Evolutionary conservation across 805 yeast genomes (phyloP), one percentile per base, ranked within the genome.

Genomic region (Yamadazyma takamatsuzukensis): DNA sequence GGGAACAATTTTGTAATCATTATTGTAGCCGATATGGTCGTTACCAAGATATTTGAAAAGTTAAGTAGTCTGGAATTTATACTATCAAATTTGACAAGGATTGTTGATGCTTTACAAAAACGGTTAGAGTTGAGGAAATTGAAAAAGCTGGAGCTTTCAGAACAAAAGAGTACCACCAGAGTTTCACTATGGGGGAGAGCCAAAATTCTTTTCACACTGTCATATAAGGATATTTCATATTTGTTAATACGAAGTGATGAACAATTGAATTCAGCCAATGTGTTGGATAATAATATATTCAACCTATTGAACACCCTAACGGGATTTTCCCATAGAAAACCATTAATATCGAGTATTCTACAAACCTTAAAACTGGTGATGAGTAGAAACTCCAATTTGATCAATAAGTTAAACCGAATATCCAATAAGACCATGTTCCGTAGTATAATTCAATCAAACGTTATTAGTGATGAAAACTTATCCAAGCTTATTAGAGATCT

Each of bases 21-120:
- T n/a, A 34, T 59, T n/a, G 27, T 57, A 15, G 46, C 58, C 13
- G 65, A 61, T 41, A 38, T 59, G 32, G 55, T 61, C 4, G 30
- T 61, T 15, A 40, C 32, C 12, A 52, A 53, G 29, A 34, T 52
- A 1, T 23, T 59, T 11, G 46, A 37, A 2, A 53, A 49, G 36
- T 32, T 60, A 13, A 37, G 60, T 3, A 31, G 49, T 7, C 60
- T 61, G 0, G 36, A 44, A 6, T 59, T 61, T 32, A 32, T 60
- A 1, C 30, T 56, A n/a, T 28, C 38, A 4, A n/a, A n/a, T n/a
- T n/a, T n/a, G 11, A 8, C 11, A 19, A 19, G 11, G 22, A 19
- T 11, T 19, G 8, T 19, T 8, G 11, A 19, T 8, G 11, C 8
- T 19, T 8, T 19, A n/a, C n/a, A n/a, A n/a, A n/a, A n/a, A n/a